Conservation (phyloP, 139 green algal species). For the Astrephomene gubernaculifera region DNA sequence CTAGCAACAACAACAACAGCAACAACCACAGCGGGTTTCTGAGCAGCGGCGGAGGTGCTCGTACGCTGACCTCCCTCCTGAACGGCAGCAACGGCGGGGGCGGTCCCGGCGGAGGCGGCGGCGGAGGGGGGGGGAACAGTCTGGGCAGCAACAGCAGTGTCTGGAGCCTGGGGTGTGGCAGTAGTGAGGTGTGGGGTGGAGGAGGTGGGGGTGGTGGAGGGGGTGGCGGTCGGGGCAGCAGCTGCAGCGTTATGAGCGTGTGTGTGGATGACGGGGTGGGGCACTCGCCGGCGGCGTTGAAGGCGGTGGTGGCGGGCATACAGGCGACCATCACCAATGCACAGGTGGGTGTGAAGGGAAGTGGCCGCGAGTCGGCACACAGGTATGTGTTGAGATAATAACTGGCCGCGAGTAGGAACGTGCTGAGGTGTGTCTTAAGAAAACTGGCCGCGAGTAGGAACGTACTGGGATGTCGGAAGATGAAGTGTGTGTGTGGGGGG, state of each 20-base stretch:
- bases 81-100: not conserved
- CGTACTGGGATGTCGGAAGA: too few relatives aligned
- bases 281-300: slow-evolving; percentile 23
- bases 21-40: not conserved
- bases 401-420: too few relatives aligned
- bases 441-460: too few relatives aligned
- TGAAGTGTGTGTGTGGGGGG: too few relatives aligned
- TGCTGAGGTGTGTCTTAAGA: too few relatives aligned
- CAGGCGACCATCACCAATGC: slow-evolving; percentile 22
- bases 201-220: too few relatives aligned
- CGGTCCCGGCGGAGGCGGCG: slow-evolving; percentile 3
- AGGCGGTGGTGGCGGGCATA: slow-evolving; percentile 33
- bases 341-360: not conserved
- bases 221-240: not conserved
- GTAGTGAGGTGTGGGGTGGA: too few relatives aligned
- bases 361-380: too few relatives aligned
- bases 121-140: too few relatives aligned
- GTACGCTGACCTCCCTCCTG: not conserved
- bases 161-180: not conserved
- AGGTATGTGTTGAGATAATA: too few relatives aligned
- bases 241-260: not conserved
- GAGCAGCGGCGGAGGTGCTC: not conserved
- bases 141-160: not conserved
- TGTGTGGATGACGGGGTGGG: slow-evolving; percentile 13
- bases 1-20: not conserved